Evolutionary conservation across 2,329 filamentous ascomycete genomes (phyloP), one percentile per base, ranked within the genome.

Genomic region (Penicillium palitans): DNA sequence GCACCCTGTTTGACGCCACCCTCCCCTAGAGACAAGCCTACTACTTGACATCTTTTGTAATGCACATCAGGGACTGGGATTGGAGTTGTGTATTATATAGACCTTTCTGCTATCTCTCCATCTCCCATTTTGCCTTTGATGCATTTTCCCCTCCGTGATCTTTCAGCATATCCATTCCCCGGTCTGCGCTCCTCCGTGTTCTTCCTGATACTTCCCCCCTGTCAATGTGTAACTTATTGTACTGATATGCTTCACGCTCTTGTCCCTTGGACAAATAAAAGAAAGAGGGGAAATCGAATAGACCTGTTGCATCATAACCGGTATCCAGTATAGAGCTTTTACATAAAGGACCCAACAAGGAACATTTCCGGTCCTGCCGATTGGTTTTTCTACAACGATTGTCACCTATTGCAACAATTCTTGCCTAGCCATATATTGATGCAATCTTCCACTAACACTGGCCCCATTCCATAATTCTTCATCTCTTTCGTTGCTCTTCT

Each of bases 221-320:
- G 24, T 46, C 58, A 49, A 57, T 55, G 48, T 70, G 66, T 70
- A 70, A 69, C 68, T 69, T 66, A 63, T 55, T 69, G 66, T 69
- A 70, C 63, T 62, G 68, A 60, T 70, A 67, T 64, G 64, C 59
- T 57, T 53, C 60, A 57, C 52, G 57, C 59, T 57, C 51, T 55
- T 59, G 50, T 60, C 46, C 55, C 41, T 48, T 47, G 44, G 58
- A 55, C 47, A 56, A 58, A 44, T 13, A 47, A 55, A 58, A 46
- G 57, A 62, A 65, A 60, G 58, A 63, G 57, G 55, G 58, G 59
- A 65, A 62, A 67, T 68, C 68, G 61, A 68, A 68, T 70, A 70
- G 65, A 70, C 58, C 54, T 61, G 59, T 64, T 63, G 61, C 61
- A 66, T 64, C 45, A 53, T 61, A 6, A 37, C 42, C 37, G 17